Percentiles rank a stretch among this genome's conserved stretches.
phyloP scores from a whole-genome alignment of 768 basidiomycete genomes.

The Boletus patriciae region DNA sequence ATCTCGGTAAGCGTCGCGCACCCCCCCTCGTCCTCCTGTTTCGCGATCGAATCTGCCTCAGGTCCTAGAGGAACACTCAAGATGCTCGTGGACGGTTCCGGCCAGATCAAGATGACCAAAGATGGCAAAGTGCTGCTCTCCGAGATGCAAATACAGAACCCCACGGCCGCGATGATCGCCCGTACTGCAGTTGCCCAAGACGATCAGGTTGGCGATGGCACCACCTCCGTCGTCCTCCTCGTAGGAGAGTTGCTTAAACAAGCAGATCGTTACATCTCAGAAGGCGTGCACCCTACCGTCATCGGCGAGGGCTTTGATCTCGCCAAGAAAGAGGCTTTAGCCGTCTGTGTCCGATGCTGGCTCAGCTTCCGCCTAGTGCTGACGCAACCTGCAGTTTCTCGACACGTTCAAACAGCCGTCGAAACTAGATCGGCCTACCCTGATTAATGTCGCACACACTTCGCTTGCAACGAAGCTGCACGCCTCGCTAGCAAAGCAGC shows the following conservation, averaged over 20 bases:
- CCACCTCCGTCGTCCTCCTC: conserved; percentile 93
- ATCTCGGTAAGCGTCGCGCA: conserved; percentile 68
- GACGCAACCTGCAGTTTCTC: conserved; percentile 66
- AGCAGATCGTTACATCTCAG: conserved; percentile 95
- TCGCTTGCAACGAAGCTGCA: conserved; percentile 94
- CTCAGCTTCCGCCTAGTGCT: conserved; percentile 15
- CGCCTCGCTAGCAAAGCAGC: conserved; percentile 74
- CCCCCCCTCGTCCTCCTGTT: conserved; percentile 13
- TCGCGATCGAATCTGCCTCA: conserved; percentile 38
- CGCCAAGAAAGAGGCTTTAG: conserved; percentile 93
- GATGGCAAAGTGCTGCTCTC: conserved; percentile 97
- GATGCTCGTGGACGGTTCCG: conserved; percentile 98
- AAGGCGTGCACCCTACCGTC: conserved; percentile 97
- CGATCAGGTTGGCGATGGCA: conserved; percentile 98
- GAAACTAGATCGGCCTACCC: conserved; percentile 82
- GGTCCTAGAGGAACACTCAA: conserved; percentile 97
- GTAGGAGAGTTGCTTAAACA: conserved; percentile 97
- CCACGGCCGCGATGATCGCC: conserved; percentile 98
- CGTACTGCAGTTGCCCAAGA: conserved; percentile 98
- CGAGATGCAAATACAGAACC: conserved; percentile 99
- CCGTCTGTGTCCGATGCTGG: conserved; percentile 50
- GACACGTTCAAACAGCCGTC: conserved; percentile 81
- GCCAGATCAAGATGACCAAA: conserved; percentile 99
- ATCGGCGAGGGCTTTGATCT: conserved; percentile 95
- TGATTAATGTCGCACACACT: conserved; percentile 94